Percentiles rank a stretch among this genome's conserved stretches.
These are phyloP conservation scores for Fraxinus angustifolia DNA, from an alignment of 305 asterid species.

Conservation along the genomic window DNA sequence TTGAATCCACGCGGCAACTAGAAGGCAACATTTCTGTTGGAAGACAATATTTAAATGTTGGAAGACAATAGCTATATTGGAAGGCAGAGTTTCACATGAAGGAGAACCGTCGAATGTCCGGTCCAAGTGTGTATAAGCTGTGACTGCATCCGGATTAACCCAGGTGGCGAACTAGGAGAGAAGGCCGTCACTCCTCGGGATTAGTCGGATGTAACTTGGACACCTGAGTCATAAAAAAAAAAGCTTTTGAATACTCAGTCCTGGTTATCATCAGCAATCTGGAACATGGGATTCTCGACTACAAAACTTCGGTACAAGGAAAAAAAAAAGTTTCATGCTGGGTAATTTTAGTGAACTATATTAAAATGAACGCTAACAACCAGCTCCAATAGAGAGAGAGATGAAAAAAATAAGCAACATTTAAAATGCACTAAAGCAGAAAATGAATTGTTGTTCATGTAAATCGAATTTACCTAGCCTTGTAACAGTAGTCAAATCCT, in stretches of 20 bases:
- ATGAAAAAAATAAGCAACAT: conserved; percentile 3
- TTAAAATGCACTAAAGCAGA: background rate
- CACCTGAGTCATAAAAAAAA: too few relatives aligned
- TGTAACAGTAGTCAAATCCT: conserved; percentile 59
- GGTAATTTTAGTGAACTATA: conserved; percentile 36
- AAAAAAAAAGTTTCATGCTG: conserved; percentile 41
- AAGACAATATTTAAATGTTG: too few relatives aligned
- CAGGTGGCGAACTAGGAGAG: too few relatives aligned
- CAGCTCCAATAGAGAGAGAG: conserved; percentile 21
- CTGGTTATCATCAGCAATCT: conserved; percentile 25
- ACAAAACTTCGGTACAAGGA: conserved; percentile 60
- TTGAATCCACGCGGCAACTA: too few relatives aligned
- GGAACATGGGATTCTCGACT: conserved; percentile 53
- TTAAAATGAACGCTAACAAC: conserved; percentile 20
- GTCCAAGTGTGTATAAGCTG: too few relatives aligned
- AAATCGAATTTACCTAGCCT: conserved; percentile 48
- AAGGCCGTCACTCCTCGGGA: too few relatives aligned
- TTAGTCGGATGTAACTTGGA: too few relatives aligned
- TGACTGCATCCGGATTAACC: too few relatives aligned
- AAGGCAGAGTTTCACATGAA: too few relatives aligned
- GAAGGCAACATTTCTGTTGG: too few relatives aligned
- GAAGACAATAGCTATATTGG: too few relatives aligned
- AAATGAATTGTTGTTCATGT: background rate
- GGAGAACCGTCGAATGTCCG: too few relatives aligned
- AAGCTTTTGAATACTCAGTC: conserved; percentile 18